phyloP scores from a whole-genome alignment of 768 basidiomycete species.

The Tricholoma hemisulphureum region DNA sequence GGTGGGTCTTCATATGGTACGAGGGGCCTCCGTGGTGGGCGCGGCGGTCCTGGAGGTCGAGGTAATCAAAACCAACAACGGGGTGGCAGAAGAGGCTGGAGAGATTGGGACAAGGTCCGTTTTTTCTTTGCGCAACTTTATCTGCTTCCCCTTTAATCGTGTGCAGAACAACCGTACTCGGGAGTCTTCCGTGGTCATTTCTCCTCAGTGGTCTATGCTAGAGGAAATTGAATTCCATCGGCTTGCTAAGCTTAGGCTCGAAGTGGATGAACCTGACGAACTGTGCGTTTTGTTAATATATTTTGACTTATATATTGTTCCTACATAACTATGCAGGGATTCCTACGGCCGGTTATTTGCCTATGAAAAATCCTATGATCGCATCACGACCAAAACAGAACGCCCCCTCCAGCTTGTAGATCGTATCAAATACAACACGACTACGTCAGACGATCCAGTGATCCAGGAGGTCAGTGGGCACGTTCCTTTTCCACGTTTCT shows the following conservation, averaged over 20 bases:
- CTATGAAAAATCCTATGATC: conserved; percentile 95
- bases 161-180: conserved; percentile 74
- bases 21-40: conserved; percentile 50
- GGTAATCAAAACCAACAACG: conserved; percentile 46
- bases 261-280: conserved; percentile 89
- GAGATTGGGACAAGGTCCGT: conserved; percentile 91
- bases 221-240: conserved; percentile 98
- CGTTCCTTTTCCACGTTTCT: background rate
- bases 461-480: conserved; percentile 74
- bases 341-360: conserved; percentile 87
- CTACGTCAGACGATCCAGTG: conserved; percentile 96
- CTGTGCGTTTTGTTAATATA: conserved; percentile 70
- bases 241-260: conserved; percentile 86
- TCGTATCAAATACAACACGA: conserved; percentile 95
- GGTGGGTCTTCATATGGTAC: conserved; percentile 41
- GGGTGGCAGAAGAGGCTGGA: conserved; percentile 75
- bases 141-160: conserved; percentile 2
- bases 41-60: conserved; percentile 44
- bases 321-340: conserved; percentile 45
- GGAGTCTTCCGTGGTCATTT: conserved; percentile 92
- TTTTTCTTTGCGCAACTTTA: background rate
- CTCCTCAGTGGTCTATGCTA: conserved; percentile 88
- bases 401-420: conserved; percentile 89
- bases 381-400: conserved; percentile 91
- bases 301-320: background rate